phyloP scores from a whole-genome alignment of 2,329 filamentous ascomycete species.

The Hymenoscyphus albidus region DNA sequence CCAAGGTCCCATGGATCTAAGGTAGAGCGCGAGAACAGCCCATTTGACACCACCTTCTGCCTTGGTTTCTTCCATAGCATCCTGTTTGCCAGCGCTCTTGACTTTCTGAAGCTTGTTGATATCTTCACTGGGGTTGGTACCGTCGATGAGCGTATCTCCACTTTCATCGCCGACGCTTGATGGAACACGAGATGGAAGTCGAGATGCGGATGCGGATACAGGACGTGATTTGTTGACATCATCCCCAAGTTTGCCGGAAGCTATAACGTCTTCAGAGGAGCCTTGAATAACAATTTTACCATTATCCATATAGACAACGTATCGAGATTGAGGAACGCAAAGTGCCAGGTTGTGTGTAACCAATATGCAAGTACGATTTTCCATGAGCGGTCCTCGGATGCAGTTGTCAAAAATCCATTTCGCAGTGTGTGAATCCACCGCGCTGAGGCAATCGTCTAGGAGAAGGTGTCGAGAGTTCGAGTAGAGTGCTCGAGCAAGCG shows the following conservation, averaged over 20 bases:
- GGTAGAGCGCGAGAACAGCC: conserved; percentile 79
- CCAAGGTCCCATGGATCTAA: conserved; percentile 90
- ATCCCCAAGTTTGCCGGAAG: conserved; percentile 84
- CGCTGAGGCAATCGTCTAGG: conserved; percentile 91
- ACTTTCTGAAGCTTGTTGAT: conserved; percentile 35
- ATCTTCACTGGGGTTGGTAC: conserved; percentile 44
- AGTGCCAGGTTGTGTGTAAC: conserved; percentile 95
- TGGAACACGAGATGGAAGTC: conserved; percentile 70
- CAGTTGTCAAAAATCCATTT: conserved; percentile 98
- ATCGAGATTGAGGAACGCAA: conserved; percentile 74
- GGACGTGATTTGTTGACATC: conserved; percentile 74
- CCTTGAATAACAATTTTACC: conserved; percentile 76
- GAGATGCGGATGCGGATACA: conserved; percentile 66
- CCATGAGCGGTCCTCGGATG: conserved; percentile 85
- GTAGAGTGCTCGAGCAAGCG: conserved; percentile 93
- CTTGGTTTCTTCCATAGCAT: conserved; percentile 70
- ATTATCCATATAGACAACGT: conserved; percentile 83
- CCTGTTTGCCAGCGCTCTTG: conserved; percentile 37
- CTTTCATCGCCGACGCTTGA: conserved; percentile 68
- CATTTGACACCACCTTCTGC: conserved; percentile 84
- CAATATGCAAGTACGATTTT: conserved; percentile 82
- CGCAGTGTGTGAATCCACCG: conserved; percentile 94
- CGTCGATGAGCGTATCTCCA: conserved; percentile 48
- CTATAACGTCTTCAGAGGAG: conserved; percentile 71
- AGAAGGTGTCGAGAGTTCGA: conserved; percentile 88